Evolutionary conservation across 441 rosid genomes (phyloP), one percentile per base, ranked within the genome.

Genomic region (Corymbia citriodora): DNA sequence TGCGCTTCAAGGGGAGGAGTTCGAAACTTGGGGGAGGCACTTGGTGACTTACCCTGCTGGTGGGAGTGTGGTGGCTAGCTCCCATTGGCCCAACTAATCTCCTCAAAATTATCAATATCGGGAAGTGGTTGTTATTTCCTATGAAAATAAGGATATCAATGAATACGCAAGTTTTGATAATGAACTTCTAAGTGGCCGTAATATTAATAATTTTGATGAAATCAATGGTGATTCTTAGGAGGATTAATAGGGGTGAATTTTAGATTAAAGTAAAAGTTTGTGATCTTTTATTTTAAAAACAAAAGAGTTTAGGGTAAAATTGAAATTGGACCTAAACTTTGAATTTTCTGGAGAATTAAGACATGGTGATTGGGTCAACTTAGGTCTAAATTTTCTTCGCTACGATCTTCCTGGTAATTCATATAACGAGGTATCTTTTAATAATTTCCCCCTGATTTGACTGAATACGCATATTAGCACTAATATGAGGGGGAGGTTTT

Each of bases 51-150:
- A n/a, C n/a, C n/a, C n/a, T n/a, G n/a, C n/a, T n/a, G n/a, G n/a
- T n/a, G n/a, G n/a, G n/a, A n/a, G n/a, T n/a, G n/a, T n/a, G n/a
- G n/a, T n/a, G n/a, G n/a, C n/a, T n/a, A n/a, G n/a, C n/a, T n/a
- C n/a, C n/a, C n/a, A n/a, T n/a, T n/a, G n/a, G n/a, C n/a, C n/a
- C 48, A 72, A 10, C 15, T 10, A 3, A 2, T 21, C 11, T 48
- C 33, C 33, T 33, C 33, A 33, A 33, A 33, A 33, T 33, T 33
- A 33, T 33, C 33, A 2, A 33, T 33, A 33, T 33, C 33, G 33
- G 33, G 33, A 36, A 13, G 29, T 11, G 36, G 16, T 0, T 1
- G 0, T 11, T 74, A 27, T 10, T 72, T 3, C 2, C 2, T 72
- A 19, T 40, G 7, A 11, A 74, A 19, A 1, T 36, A 3, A 40